Evolutionary conservation across 2,329 filamentous ascomycete genomes (phyloP), one percentile per base, ranked within the genome.

Genomic region (Neofusicoccum cordaticola): DNA sequence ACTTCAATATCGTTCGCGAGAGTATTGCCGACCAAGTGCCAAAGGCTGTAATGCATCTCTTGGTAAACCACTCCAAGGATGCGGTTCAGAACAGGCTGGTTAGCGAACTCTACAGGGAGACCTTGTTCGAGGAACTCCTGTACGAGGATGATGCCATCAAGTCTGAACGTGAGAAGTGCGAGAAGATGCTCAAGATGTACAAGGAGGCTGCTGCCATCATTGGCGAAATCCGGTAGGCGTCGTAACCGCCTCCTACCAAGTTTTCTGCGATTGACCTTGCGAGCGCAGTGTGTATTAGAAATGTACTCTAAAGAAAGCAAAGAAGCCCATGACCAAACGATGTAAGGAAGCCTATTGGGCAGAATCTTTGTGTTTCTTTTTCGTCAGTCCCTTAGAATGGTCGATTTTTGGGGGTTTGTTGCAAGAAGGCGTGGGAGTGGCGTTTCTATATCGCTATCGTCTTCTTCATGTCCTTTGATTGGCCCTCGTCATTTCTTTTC

Each of bases 1-100:
- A 99, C 83, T 99, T 99, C 84, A 96, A 97, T 78, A 99, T 99
- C 73, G 95, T 99, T 52, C 91, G 95, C 68, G 95, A 99, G 80
- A 94, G 92, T n/a, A 97, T 97, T 72, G 94, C 94, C 50, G 95
- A 99, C 76, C 94, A 98, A 80, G 95, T 99, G 11, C 95, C 95
- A 69, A 99, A 99, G 81, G 95, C 95, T 4, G 90, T 99, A 71
- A 99, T 99, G 95, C 95, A 99, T 77, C 86, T 99, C 52, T 86
- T 99, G 39, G 95, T 99, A 75, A 99, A 99, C 79, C 92, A 97
- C 82, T 96, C 92, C 81, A 97, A 98, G 78, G 95, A 99, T 70
- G 94, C 94, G 12, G 93, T 99, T 37, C 95, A 99, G 79, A 99
- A 99, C 79, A 87, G 95, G 51, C 87, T 99, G 6, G 95, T 99